Base-by-base conservation (phyloP, 345 rosid genomes). In the Garcia nutans region DNA sequence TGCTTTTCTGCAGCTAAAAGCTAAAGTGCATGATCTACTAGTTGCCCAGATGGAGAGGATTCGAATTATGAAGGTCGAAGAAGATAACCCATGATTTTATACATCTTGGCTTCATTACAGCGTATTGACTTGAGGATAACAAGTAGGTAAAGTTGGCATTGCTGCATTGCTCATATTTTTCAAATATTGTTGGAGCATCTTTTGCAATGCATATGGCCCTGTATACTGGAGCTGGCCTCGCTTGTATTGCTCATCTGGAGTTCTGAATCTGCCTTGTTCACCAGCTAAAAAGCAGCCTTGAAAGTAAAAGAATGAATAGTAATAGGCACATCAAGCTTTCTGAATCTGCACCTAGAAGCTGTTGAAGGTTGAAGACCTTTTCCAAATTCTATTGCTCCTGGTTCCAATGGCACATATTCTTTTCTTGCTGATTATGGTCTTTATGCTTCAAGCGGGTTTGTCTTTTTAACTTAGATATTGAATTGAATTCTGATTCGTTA, bases 31-130 rank as follows among this genome's bases (percentile, higher is more conserved):
- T 47, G 81, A 84, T 59, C 62, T 89, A 70, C 81, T 93, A 76
- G 78, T 68, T 67, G 79, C 70, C 68, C 96, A 91, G 76, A 87
- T 81, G 90, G 89, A 82, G 63, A 88, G 85, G 80, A 87, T 91
- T 76, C 76, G 28, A 87, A 82, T 78, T 71, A 44, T 58, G 77
- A 67, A 41, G 20, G 76, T 17, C 49, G 15, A 10, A 68, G 61
- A 68, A 74, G 83, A 58, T 62, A 26, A 10, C 23, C 15, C 67
- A 45, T 77, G 55, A 67, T 31, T 17, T 65, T 63, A n/a, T 16
- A 63, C 50, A 16, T 78, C 24, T 45, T n/a, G 52, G 52, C 52
- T 20, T 65, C 50, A 42, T n/a, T 20, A 65, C 22, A 54, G 64
- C 10, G 0, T 44, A 44, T 41, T n/a, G n/a, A 44, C 28, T 37